phyloP scores from a whole-genome alignment of 129 eudicot genomes.

The Helianthus annuus region DNA sequence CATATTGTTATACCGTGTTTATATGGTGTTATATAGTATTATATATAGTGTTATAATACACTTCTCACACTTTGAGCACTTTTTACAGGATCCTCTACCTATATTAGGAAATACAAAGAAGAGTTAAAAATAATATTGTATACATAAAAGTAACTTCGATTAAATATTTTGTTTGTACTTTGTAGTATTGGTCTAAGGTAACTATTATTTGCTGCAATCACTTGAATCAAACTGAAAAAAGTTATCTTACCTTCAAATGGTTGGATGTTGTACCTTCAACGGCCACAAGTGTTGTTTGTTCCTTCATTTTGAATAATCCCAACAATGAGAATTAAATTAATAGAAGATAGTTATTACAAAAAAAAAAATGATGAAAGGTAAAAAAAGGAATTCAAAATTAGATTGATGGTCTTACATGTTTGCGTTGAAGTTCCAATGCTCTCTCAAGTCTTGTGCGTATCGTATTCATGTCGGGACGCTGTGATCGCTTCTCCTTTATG shows the following conservation, averaged over 20 bases:
- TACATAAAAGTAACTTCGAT: too few relatives aligned
- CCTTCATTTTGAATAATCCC: not conserved
- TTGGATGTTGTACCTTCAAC: not conserved
- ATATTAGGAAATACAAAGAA: not conserved
- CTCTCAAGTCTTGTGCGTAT: not conserved
- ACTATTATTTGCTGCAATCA: too few relatives aligned
- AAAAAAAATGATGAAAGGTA: too few relatives aligned
- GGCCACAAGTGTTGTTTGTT: not conserved
- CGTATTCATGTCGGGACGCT: conserved; percentile 1
- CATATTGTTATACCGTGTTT: too few relatives aligned
- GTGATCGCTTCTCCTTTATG: not conserved
- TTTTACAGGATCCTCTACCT: too few relatives aligned
- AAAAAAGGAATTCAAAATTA: not conserved
- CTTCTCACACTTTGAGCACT: too few relatives aligned
- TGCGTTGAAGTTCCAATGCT: not conserved
- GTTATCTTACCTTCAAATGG: not conserved
- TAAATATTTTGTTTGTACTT: too few relatives aligned
- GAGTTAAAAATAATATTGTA: too few relatives aligned
- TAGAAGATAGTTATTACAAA: not conserved
- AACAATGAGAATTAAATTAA: not conserved
- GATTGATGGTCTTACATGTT: conserved; percentile 6
- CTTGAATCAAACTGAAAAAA: not conserved
- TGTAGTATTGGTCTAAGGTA: too few relatives aligned
- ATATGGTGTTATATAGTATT: too few relatives aligned
- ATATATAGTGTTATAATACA: too few relatives aligned